phyloP scores from a whole-genome alignment of 345 rosid species.

The Eucalyptus sp. region DNA sequence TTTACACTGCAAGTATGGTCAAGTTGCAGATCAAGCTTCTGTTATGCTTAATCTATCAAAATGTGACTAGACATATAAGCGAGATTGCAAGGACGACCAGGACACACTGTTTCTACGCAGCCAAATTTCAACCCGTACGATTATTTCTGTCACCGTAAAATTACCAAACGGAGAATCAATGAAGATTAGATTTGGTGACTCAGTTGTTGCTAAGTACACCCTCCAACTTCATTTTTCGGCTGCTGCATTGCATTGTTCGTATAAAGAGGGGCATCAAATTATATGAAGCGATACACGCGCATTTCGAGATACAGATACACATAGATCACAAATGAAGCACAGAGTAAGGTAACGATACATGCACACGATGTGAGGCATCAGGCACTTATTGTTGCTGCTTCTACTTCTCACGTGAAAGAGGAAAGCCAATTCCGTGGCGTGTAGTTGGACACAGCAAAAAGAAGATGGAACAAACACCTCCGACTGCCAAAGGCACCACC shows the following conservation, averaged over 20 bases:
- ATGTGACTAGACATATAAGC: background rate
- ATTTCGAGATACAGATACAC: background rate
- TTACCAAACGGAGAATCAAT: slow-evolving; percentile 1
- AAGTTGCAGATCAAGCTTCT: background rate
- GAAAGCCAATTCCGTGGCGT: background rate
- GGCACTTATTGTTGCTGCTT: background rate
- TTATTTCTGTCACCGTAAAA: slow-evolving; percentile 7
- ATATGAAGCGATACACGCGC: background rate
- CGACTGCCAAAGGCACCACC: background rate
- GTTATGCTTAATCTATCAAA: background rate
- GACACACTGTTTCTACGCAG: background rate
- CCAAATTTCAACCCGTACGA: background rate
- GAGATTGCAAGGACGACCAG: background rate
- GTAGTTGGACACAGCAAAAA: background rate
- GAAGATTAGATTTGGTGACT: background rate
- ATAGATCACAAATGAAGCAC: background rate
- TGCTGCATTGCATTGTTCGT: background rate
- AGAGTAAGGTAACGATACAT: background rate
- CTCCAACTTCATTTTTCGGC: background rate
- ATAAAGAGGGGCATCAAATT: background rate
- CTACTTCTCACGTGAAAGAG: background rate
- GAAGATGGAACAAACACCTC: background rate
- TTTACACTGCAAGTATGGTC: background rate
- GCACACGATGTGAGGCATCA: background rate
- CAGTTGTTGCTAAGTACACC: background rate